These are phyloP conservation scores for Chaetomidium leptoderma DNA, from an alignment of 495 filamentous ascomycete species.

Conservation along the genomic window DNA sequence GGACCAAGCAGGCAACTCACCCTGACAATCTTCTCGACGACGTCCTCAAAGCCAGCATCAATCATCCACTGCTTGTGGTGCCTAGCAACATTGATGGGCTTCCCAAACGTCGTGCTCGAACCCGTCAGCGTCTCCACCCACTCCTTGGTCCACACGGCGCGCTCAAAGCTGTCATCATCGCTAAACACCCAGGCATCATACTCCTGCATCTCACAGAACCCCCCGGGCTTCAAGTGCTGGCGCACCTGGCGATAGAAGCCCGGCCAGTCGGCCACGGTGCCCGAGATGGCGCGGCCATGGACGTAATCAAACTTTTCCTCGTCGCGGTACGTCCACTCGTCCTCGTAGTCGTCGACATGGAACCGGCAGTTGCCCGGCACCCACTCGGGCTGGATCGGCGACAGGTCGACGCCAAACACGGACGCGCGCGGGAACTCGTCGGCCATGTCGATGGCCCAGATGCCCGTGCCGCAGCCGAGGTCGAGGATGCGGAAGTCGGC, in stretches of 20 bases:
- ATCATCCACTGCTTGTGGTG: slow-evolving; percentile 35
- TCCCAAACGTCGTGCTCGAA: slow-evolving; percentile 44
- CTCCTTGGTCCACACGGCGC: slow-evolving; percentile 42
- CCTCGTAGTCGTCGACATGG: slow-evolving; percentile 56
- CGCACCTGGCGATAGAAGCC: slow-evolving; percentile 47
- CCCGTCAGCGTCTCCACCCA: slow-evolving; percentile 44
- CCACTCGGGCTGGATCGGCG: slow-evolving; percentile 32
- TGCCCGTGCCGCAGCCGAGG: slow-evolving; percentile 59
- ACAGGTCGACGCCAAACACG: slow-evolving; percentile 47
- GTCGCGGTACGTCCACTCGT: slow-evolving; percentile 51
- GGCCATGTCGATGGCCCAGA: slow-evolving; percentile 55
- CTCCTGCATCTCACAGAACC: slow-evolving; percentile 57
- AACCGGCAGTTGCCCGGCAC: slow-evolving; percentile 51
- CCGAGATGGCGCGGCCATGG: slow-evolving; percentile 55
- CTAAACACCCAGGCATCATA: slow-evolving; percentile 42
- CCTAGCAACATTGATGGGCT: slow-evolving; percentile 44
- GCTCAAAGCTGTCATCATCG: slow-evolving; percentile 49
- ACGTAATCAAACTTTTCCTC: slow-evolving; percentile 57
- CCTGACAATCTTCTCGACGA: slow-evolving; percentile 30
- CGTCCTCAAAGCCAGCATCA: slow-evolving; percentile 42
- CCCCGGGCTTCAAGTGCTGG: slow-evolving; percentile 53
- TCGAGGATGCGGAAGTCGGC: slow-evolving; percentile 46
- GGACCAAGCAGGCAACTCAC: slow-evolving; percentile 37
- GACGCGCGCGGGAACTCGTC: slow-evolving; percentile 32
- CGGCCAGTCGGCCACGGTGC: slow-evolving; percentile 56